phyloP scores from a whole-genome alignment of 2,329 filamentous ascomycete species.

The Calonectria pauciramosa region DNA sequence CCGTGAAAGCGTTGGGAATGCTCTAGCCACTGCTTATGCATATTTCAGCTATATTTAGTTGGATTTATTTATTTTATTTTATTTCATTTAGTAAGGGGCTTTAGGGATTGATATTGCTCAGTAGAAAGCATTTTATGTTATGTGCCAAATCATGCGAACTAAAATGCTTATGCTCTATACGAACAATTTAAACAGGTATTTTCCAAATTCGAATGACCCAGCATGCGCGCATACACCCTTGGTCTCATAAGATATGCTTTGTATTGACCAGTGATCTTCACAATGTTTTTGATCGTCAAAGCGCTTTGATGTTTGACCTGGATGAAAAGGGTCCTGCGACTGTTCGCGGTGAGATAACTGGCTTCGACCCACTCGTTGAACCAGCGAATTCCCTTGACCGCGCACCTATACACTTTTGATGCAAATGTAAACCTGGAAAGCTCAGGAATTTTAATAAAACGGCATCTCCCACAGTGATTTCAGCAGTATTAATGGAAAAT shows the following conservation, averaged over 20 bases:
- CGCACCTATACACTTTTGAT: neutral
- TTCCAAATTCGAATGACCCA: neutral
- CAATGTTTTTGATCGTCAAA: neutral
- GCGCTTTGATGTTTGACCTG: neutral
- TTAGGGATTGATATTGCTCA: neutral
- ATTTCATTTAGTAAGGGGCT: neutral
- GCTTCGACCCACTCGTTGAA: neutral
- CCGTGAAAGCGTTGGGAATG: neutral
- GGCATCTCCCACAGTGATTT: neutral
- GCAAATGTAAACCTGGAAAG: neutral
- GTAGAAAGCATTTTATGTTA: too few relatives aligned
- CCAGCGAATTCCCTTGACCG: neutral
- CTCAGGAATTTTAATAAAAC: neutral
- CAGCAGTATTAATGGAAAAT: neutral
- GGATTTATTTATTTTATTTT: neutral
- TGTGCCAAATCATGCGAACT: too few relatives aligned
- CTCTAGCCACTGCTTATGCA: neutral
- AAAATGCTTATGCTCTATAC: too few relatives aligned
- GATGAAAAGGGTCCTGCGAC: neutral
- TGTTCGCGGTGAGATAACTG: neutral
- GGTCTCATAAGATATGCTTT: neutral
- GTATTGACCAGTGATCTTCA: neutral
- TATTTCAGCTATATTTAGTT: neutral
- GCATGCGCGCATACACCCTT: neutral
- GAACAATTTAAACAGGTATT: neutral